A percentile compares a stretch with the other conserved stretches of the same genome.
phyloP scores from a whole-genome alignment of 2,329 filamentous ascomycete genomes.

The Chrysosporium keratinophilum region DNA sequence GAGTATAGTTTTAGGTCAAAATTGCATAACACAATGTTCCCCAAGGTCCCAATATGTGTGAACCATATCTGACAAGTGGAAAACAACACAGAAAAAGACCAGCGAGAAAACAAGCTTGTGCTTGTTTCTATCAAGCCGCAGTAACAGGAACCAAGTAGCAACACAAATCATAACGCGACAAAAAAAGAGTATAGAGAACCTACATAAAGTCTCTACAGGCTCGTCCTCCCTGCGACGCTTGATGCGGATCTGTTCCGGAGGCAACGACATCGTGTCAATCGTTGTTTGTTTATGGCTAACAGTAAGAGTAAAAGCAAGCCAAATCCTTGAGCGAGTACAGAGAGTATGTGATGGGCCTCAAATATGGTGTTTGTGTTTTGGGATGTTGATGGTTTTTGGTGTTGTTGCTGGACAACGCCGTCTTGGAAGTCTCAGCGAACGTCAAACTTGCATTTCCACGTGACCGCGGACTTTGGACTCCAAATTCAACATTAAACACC shows the following conservation, averaged over 20 bases:
- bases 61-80: neutral
- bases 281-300: neutral
- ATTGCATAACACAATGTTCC: too few species aligned
- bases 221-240: conserved; percentile 49
- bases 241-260: conserved; percentile 44
- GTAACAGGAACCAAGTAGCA: neutral
- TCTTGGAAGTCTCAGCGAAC: too few species aligned
- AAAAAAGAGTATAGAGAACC: conserved; percentile 24
- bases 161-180: neutral
- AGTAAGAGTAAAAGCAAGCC: neutral
- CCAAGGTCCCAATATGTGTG: too few species aligned
- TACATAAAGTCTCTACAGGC: conserved; percentile 47
- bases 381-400: neutral
- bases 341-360: too few species aligned
- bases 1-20: neutral
- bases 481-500: neutral
- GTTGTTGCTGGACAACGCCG: neutral
- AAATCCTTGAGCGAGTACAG: too few species aligned
- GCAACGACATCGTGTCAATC: conserved; percentile 33
- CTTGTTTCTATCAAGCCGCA: neutral
- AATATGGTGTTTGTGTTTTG: too few species aligned
- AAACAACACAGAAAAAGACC: neutral
- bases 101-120: neutral
- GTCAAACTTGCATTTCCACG: too few species aligned
- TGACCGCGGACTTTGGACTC: too few species aligned